phyloP scores from a whole-genome alignment of 2,329 filamentous ascomycete species.

The Pseudogymnoascus sp. region DNA sequence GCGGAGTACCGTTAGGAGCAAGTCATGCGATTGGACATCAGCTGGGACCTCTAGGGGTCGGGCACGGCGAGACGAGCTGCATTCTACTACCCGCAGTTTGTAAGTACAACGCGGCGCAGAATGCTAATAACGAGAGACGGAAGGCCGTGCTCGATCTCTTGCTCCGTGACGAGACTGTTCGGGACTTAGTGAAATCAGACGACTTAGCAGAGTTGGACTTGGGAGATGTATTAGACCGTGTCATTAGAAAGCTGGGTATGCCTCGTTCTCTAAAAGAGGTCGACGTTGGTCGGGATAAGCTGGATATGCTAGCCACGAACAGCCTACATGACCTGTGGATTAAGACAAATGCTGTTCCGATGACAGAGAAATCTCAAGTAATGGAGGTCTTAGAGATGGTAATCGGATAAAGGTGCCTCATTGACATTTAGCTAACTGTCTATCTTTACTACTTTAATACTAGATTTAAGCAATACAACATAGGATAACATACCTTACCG shows the following conservation, averaged over 20 bases:
- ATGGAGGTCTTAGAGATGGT: constrained; percentile 41
- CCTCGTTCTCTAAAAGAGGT: constrained; percentile 47
- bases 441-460: too few species aligned
- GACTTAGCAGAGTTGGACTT: constrained; percentile 34
- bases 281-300: constrained; percentile 40
- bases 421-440: too few species aligned
- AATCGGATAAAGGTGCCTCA: too few species aligned
- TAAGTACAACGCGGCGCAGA: constrained; percentile 39
- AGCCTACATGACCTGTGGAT: constrained; percentile 45
- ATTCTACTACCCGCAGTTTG: constrained; percentile 48
- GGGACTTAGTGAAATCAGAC: constrained; percentile 27
- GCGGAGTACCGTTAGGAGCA: constrained; percentile 34
- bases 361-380: constrained; percentile 41
- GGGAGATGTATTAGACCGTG: constrained; percentile 43
- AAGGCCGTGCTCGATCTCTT: too few species aligned
- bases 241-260: constrained; percentile 46
- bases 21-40: constrained; percentile 38
- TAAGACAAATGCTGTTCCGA: constrained; percentile 42
- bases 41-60: constrained; percentile 39
- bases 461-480: too few species aligned
- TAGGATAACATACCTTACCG: too few species aligned
- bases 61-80: constrained; percentile 54
- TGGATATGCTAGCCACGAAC: constrained; percentile 41
- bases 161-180: too few species aligned
- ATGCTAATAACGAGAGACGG: too few species aligned